Evolutionary conservation across 2,329 filamentous ascomycete genomes (phyloP).

Genomic region (Colletotrichum cereale): DNA sequence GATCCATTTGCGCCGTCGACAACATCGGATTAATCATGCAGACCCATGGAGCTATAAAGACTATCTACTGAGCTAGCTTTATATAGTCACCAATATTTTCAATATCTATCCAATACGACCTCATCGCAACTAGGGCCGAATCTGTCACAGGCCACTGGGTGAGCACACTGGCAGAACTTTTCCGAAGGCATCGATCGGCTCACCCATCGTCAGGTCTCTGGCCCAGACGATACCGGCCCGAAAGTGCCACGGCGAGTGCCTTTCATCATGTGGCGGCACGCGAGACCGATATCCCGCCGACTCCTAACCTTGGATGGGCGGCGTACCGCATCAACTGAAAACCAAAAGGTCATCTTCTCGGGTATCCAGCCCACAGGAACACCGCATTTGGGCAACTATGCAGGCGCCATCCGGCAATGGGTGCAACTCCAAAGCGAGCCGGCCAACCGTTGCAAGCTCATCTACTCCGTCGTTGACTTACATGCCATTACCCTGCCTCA

Average conservation of each 20-base stretch:
- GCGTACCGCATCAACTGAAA: slow-evolving; percentile 21
- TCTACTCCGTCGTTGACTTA: slow-evolving; percentile 92
- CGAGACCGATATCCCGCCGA: not conserved
- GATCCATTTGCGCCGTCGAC: not conserved
- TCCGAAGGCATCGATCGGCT: not conserved
- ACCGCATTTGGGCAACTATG: slow-evolving; percentile 95
- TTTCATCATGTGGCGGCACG: slow-evolving; percentile 27
- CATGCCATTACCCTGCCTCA: slow-evolving; percentile 91
- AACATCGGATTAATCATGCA: not conserved
- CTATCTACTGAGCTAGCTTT: not conserved
- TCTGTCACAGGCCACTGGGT: not conserved
- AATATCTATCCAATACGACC: not conserved
- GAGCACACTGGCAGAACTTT: not conserved
- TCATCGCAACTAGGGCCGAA: no score
- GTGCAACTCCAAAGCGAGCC: slow-evolving; percentile 79
- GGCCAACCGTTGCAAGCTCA: slow-evolving; percentile 68
- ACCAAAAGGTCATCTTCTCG: slow-evolving; percentile 79
- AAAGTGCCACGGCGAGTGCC: not conserved
- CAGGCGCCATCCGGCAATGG: slow-evolving; percentile 91
- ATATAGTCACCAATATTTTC: not conserved
- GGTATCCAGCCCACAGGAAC: slow-evolving; percentile 97
- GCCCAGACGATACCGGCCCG: not conserved
- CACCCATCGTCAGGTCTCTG: not conserved
- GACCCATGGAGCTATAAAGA: not conserved
- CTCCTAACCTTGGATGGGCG: not conserved